These are phyloP conservation scores for sorghum (Sorghum bicolor) DNA, from an alignment of 176 grass and related monocot species.

Conservation along the genomic window Sorghum_bicolor_NCBIv3 NC_012873.2:54996501-54997000, in stretches of 20 bases:
- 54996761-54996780: neutral
- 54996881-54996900: neutral
- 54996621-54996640: neutral
- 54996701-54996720: neutral
- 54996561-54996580: neutral
- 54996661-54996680: neutral
- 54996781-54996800: neutral
- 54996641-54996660: neutral
- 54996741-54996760: neutral
- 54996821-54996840: neutral
- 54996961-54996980: slow-evolving; percentile 8
- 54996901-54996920: neutral
- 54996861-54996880: neutral
- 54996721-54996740: neutral
- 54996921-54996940: neutral
- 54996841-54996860: neutral
- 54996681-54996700: slow-evolving; percentile 1
- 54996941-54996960: slow-evolving; percentile 22
- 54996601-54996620: neutral
- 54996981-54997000: slow-evolving; percentile 4
- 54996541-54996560: neutral
- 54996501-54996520: neutral
- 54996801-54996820: slow-evolving; percentile 8
- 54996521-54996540: neutral
- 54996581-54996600: neutral